A percentile compares a stretch with the other conserved stretches of the same genome.
phyloP scores from a whole-genome alignment of 805 yeast genomes.

The Brettanomyces naardenensis region DNA sequence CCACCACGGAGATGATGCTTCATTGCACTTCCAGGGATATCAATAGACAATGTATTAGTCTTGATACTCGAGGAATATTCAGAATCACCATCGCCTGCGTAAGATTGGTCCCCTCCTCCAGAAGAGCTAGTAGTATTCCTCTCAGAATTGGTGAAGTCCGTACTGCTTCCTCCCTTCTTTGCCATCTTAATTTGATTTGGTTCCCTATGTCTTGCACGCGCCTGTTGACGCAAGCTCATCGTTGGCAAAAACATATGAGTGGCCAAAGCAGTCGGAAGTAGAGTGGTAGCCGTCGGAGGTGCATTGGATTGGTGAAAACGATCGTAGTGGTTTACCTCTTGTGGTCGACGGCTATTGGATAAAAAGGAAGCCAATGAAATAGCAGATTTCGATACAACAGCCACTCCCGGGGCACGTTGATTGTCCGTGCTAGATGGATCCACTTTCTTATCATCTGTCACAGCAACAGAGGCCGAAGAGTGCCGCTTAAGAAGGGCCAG shows the following conservation, averaged over 20 bases:
- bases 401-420: constrained; percentile 8
- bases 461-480: neutral
- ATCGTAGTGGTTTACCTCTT: constrained; percentile 17
- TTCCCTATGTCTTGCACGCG: constrained; percentile 4
- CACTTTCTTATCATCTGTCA: no score
- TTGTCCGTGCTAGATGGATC: constrained; percentile 4
- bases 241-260: constrained; percentile 58
- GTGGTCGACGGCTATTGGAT: constrained; percentile 28
- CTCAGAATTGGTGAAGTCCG: neutral
- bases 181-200: constrained; percentile 1
- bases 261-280: constrained; percentile 51
- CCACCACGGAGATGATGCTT: constrained; percentile 17
- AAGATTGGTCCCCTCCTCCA: neutral
- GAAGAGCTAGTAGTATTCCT: neutral
- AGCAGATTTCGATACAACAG: constrained; percentile 31
- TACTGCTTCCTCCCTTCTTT: neutral
- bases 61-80: constrained; percentile 20
- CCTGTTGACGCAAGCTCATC: constrained; percentile 20
- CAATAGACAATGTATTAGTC: constrained; percentile 20
- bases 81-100: constrained; percentile 4
- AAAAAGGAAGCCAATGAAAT: constrained; percentile 32
- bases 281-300: constrained; percentile 50
- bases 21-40: constrained; percentile 19
- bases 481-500: constrained; percentile 3
- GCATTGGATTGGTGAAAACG: constrained; percentile 42